phyloP scores from a whole-genome alignment of 2,329 filamentous ascomycete genomes.

The Mariannaea sp. region DNA sequence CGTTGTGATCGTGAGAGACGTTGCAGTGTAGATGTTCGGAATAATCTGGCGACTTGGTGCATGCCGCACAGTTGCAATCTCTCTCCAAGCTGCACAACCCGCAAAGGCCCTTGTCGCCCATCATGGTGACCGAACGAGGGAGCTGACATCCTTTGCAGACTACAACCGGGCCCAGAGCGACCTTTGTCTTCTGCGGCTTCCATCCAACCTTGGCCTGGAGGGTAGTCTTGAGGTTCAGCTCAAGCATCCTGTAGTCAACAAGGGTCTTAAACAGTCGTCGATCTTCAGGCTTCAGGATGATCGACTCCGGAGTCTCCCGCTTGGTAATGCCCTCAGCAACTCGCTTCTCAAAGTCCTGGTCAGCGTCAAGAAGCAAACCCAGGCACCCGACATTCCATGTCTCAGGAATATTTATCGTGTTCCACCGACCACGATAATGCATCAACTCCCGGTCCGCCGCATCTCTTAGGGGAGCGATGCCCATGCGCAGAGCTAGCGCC shows the following conservation, averaged over 20 bases:
- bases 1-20: constrained; percentile 41
- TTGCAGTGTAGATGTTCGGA: constrained; percentile 31
- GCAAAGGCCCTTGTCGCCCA: constrained; percentile 47
- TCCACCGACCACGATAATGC: constrained; percentile 51
- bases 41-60: constrained; percentile 31
- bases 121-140: constrained; percentile 56
- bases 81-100: constrained; percentile 45
- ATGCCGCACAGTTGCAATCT: constrained; percentile 30
- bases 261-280: constrained; percentile 50
- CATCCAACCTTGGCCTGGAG: constrained; percentile 51
- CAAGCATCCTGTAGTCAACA: constrained; percentile 52
- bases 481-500: constrained; percentile 54
- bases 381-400: constrained; percentile 55
- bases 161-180: constrained; percentile 49
- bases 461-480: constrained; percentile 47
- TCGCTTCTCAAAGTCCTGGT: constrained; percentile 43
- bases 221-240: constrained; percentile 51
- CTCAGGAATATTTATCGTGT: constrained; percentile 52
- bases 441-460: constrained; percentile 50
- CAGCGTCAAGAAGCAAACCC: constrained; percentile 52
- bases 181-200: constrained; percentile 50
- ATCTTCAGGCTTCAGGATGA: constrained; percentile 45
- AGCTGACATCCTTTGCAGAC: constrained; percentile 49
- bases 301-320: constrained; percentile 14
- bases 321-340: constrained; percentile 30